phyloP scores from a whole-genome alignment of 306 rosid species.

The Casuarina equisetifolia region DNA sequence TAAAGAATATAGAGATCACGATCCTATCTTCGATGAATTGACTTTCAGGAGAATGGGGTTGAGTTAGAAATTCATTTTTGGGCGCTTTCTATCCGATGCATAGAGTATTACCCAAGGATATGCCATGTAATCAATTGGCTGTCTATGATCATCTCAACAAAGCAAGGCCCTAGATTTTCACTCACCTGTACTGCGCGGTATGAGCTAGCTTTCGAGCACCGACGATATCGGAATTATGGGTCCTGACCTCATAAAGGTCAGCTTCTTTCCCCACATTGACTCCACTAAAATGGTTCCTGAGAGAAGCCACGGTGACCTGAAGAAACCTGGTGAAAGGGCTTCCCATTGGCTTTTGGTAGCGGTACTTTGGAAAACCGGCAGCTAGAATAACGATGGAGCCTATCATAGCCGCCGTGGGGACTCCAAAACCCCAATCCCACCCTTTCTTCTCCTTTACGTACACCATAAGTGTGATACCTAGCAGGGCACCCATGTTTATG shows the following conservation, averaged over 20 bases:
- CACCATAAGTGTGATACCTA: constrained; percentile 50
- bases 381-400: constrained; percentile 35
- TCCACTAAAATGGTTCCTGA: constrained; percentile 43
- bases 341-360: constrained; percentile 56
- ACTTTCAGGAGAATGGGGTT: no score
- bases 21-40: no score
- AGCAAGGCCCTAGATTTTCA: neutral
- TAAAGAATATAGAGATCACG: no score
- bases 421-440: constrained; percentile 52
- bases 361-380: constrained; percentile 36
- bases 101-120: no score
- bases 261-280: constrained; percentile 9
- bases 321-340: constrained; percentile 59
- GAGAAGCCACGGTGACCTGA: constrained; percentile 43
- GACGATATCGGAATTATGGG: constrained; percentile 38
- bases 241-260: constrained; percentile 44
- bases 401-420: constrained; percentile 34
- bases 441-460: constrained; percentile 45
- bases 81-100: no score
- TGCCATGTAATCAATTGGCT: no score
- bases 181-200: constrained; percentile 48
- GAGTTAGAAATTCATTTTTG: no score
- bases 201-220: constrained; percentile 47
- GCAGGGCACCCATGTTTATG: constrained; percentile 54
- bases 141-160: neutral